These are phyloP conservation scores for Phlyctochytrium planicorne DNA, from an alignment of 192 early-diverging fungal genomes.

Conservation along the genomic window DNA sequence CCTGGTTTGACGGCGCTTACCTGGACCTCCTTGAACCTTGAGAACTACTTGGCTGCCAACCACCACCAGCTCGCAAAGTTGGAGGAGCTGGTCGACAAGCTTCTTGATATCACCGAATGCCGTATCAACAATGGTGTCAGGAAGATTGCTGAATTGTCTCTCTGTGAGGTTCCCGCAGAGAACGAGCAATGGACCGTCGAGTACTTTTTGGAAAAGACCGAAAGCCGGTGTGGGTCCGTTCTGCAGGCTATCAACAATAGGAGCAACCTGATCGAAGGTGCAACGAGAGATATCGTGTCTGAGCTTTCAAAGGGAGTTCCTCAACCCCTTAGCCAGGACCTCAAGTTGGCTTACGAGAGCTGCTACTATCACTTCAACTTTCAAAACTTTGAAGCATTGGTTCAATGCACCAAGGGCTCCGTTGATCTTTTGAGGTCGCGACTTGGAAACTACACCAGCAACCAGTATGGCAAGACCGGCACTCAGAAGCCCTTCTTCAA, in stretches of 20 bases:
- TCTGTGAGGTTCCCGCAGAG: conserved; percentile 56
- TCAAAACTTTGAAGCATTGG: conserved; percentile 62
- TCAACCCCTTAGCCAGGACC: conserved; percentile 38
- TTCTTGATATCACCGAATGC: conserved; percentile 59
- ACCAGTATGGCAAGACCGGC: conserved; percentile 54
- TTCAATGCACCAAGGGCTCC: conserved; percentile 62
- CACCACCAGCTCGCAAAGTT: conserved; percentile 52
- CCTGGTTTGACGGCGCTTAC: conserved; percentile 61
- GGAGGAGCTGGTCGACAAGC: conserved; percentile 58
- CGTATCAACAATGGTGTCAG: conserved; percentile 52
- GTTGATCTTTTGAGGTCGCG: conserved; percentile 54
- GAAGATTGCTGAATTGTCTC: conserved; percentile 56
- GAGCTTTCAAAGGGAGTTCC: conserved; percentile 55
- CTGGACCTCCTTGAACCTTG: conserved; percentile 63
- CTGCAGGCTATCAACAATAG: conserved; percentile 52
- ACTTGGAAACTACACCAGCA: conserved; percentile 57
- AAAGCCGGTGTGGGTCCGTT: conserved; percentile 48
- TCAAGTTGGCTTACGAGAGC: conserved; percentile 56
- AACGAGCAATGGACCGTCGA: conserved; percentile 65
- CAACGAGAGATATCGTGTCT: conserved; percentile 54
- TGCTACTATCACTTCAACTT: conserved; percentile 65
- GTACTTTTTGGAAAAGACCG: conserved; percentile 54
- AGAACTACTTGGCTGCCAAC: conserved; percentile 49
- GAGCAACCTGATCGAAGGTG: conserved; percentile 59
- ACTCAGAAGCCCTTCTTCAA: conserved; percentile 61